A percentile compares a stretch with the other conserved stretches of the same genome.
phyloP scores from a whole-genome alignment of 164 flowering plant species.

The Hamamelis virginiana region DNA sequence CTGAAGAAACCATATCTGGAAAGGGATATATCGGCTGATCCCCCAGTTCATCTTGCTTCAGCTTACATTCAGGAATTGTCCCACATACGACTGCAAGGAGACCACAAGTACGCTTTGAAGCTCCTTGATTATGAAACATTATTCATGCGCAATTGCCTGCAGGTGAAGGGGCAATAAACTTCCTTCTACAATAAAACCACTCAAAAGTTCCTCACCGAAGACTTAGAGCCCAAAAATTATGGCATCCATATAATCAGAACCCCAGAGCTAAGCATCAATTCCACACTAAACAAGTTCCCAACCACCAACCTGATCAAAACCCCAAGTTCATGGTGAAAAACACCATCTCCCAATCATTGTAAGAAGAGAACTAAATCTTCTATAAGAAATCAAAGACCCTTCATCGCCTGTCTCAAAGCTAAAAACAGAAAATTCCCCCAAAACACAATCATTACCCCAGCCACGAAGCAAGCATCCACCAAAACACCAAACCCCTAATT shows the following conservation, averaged over 20 bases:
- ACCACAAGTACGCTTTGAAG: slow-evolving; percentile 51
- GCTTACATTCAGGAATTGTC: slow-evolving; percentile 26
- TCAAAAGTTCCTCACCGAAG: not conserved
- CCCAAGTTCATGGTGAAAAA: not conserved
- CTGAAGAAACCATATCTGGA: slow-evolving; percentile 68
- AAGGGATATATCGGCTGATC: slow-evolving; percentile 45
- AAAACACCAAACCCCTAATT: not conserved
- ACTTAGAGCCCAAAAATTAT: not conserved
- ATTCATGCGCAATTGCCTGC: slow-evolving; percentile 17
- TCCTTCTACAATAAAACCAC: not conserved
- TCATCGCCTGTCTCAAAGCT: not conserved
- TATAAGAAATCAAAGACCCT: not conserved
- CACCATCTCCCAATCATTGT: not conserved
- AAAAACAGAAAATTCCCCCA: not conserved
- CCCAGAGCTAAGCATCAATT: no score
- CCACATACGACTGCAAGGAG: slow-evolving; percentile 64
- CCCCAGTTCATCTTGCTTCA: slow-evolving; percentile 25
- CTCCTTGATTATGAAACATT: slow-evolving; percentile 63
- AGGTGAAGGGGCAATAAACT: not conserved
- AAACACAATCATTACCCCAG: no score
- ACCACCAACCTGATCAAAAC: not conserved
- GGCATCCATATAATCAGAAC: no score
- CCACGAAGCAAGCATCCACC: no score
- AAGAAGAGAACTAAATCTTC: not conserved
- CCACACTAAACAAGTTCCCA: no score